Evolutionary conservation across 2,329 filamentous ascomycete species (phyloP).

Genomic region (Xylaria digitata): DNA sequence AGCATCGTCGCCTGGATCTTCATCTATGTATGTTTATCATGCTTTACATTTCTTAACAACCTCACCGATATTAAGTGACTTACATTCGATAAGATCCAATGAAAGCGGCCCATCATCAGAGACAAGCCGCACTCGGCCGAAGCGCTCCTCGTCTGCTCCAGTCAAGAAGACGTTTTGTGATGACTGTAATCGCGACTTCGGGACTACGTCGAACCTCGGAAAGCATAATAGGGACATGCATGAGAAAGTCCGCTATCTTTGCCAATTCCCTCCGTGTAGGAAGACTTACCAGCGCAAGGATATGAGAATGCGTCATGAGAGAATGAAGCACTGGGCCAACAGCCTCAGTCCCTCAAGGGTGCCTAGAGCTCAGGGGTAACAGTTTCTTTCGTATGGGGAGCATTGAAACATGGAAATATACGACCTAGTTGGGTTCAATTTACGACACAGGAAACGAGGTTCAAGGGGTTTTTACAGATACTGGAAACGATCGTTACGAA

Average conservation of each 20-base stretch:
- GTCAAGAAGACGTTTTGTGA: neutral
- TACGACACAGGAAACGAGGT: too few species aligned
- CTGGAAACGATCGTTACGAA: too few species aligned
- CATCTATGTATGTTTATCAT: neutral
- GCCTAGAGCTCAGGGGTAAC: too few species aligned
- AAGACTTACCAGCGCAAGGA: slow-evolving; percentile 5
- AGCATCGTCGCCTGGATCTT: neutral
- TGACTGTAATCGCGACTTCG: neutral
- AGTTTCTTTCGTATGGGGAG: too few species aligned
- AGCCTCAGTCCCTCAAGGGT: neutral
- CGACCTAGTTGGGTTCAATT: too few species aligned
- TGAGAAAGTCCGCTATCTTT: neutral
- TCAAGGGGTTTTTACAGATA: too few species aligned
- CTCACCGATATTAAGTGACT: neutral
- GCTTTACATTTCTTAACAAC: neutral
- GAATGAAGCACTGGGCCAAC: neutral
- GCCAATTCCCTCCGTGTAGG: neutral
- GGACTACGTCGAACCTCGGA: neutral
- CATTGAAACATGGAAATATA: too few species aligned
- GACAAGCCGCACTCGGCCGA: neutral
- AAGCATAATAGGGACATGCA: slow-evolving; percentile 1
- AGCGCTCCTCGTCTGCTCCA: neutral
- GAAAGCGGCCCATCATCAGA: neutral
- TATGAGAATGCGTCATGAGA: neutral
- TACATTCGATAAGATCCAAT: neutral